These are phyloP conservation scores for Giardia muris DNA, from an alignment of 208 protist genomes.

Conservation along the genomic window DNA sequence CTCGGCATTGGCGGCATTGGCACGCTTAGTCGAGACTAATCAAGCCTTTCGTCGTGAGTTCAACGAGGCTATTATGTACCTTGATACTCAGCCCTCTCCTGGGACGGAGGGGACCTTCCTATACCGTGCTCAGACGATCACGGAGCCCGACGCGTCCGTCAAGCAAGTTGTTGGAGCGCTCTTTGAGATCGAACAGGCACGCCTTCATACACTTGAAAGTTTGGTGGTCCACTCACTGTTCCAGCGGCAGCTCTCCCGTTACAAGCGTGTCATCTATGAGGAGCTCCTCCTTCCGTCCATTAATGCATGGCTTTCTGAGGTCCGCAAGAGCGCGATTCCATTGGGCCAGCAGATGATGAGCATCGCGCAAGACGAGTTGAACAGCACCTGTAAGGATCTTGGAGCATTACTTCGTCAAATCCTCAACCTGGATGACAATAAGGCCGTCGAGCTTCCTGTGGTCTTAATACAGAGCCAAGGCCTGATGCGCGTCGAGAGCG, in stretches of 20 bases:
- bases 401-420: too few species aligned
- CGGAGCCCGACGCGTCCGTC: not conserved
- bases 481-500: not conserved
- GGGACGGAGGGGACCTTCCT: not conserved
- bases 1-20: not conserved
- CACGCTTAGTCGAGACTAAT: not conserved
- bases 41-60: not conserved
- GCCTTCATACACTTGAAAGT: not conserved
- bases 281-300: not conserved
- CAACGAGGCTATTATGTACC: not conserved
- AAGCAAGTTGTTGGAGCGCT: not conserved
- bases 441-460: too few species aligned
- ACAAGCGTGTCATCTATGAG: not conserved
- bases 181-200: not conserved
- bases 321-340: not conserved
- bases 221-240: not conserved
- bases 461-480: too few species aligned
- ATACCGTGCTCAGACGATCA: not conserved
- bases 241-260: not conserved
- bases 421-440: too few species aligned
- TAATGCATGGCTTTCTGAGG: not conserved
- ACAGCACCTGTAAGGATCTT: too few species aligned
- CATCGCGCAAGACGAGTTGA: not conserved
- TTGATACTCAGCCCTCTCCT: not conserved
- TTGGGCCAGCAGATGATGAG: not conserved